These are phyloP conservation scores for Monosporascus sp. DNA, from an alignment of 2,329 filamentous ascomycete species.

Conservation along the genomic window DNA sequence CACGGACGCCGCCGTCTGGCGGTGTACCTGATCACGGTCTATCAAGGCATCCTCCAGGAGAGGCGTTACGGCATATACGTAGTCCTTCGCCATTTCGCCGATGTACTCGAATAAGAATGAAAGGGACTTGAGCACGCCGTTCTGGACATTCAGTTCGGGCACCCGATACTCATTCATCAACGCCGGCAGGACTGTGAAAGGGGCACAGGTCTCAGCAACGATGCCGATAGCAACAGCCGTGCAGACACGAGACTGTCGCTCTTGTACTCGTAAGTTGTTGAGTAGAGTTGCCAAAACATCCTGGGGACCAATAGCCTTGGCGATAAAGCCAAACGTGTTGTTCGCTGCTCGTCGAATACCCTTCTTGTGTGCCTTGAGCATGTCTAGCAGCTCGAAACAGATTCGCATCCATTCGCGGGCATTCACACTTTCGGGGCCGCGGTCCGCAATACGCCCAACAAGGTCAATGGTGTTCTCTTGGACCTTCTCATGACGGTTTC, in stretches of 20 bases:
- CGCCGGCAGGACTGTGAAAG: slow-evolving; percentile 96
- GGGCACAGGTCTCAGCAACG: slow-evolving; percentile 95
- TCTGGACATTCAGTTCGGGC: slow-evolving; percentile 96
- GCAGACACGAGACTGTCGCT: slow-evolving; percentile 96
- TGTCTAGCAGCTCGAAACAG: slow-evolving; percentile 96
- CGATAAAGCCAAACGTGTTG: slow-evolving; percentile 99
- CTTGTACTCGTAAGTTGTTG: slow-evolving; percentile 94
- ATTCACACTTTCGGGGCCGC: slow-evolving; percentile 93
- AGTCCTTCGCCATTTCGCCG: slow-evolving; percentile 99
- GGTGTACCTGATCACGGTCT: slow-evolving; percentile 95
- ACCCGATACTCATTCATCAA: slow-evolving; percentile 99
- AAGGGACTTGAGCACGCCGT: slow-evolving; percentile 93
- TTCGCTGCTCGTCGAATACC: slow-evolving; percentile 96
- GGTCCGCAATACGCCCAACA: slow-evolving; percentile 94
- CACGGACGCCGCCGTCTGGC: slow-evolving; percentile 91
- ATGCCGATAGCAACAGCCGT: slow-evolving; percentile 98
- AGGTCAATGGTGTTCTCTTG: slow-evolving; percentile 99
- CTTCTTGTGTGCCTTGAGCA: slow-evolving; percentile 99
- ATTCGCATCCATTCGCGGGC: slow-evolving; percentile 99
- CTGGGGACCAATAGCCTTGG: slow-evolving; percentile 96
- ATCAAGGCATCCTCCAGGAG: slow-evolving; percentile 95
- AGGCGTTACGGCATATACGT: slow-evolving; percentile 96
- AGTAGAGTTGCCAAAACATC: slow-evolving; percentile 93
- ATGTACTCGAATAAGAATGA: slow-evolving; percentile 99
- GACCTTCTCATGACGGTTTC: slow-evolving; percentile 98